Evolutionary conservation across 345 rosid species (phyloP).

Genomic region (Gossypium mustelinum): DNA sequence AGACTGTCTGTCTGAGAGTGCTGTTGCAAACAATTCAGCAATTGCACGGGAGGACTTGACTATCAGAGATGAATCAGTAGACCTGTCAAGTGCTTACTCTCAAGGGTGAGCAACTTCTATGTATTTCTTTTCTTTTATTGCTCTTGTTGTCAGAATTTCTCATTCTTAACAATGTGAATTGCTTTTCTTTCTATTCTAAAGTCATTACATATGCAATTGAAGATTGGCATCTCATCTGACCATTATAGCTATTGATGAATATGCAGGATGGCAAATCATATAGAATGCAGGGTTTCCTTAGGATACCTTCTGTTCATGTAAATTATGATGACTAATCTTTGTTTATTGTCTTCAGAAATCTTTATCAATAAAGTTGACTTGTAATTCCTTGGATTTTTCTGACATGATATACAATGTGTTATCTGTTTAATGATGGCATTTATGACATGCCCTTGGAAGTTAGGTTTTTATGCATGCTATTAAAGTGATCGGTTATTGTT

Average conservation of each 20-base stretch:
- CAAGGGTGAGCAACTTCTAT: conserved; percentile 48
- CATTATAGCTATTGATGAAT: background rate
- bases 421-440: background rate
- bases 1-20: conserved; percentile 30
- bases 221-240: background rate
- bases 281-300: background rate
- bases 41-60: conserved; percentile 31
- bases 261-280: background rate
- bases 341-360: background rate
- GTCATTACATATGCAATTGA: background rate
- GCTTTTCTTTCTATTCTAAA: too few relatives aligned
- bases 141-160: background rate
- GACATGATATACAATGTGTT: background rate
- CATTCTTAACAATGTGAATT: too few relatives aligned
- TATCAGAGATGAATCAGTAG: conserved; percentile 30
- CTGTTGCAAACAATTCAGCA: conserved; percentile 24
- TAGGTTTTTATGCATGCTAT: background rate
- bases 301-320: background rate
- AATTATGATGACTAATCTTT: background rate
- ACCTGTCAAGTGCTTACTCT: conserved; percentile 51
- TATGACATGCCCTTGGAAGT: background rate
- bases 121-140: background rate
- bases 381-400: background rate
- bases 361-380: background rate
- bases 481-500: conserved; percentile 9